phyloP scores from a whole-genome alignment of 495 filamentous ascomycete species.

The Sporormia fimetaria region DNA sequence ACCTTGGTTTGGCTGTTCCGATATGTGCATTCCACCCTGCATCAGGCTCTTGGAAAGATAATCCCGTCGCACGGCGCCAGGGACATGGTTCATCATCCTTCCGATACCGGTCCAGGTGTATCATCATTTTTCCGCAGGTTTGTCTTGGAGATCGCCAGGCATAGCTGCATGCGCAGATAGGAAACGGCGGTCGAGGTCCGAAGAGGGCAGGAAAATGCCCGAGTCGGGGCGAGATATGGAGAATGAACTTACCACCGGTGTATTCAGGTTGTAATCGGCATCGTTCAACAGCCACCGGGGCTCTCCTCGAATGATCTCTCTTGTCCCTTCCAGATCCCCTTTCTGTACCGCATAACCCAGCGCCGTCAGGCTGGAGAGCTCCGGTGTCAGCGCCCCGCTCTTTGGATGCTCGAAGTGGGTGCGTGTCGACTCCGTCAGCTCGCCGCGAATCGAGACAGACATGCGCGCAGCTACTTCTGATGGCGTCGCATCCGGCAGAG shows the following conservation, averaged over 20 bases:
- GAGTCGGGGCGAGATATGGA: conserved; percentile 17
- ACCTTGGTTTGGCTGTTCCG: conserved; percentile 12
- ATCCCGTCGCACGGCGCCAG: conserved; percentile 19
- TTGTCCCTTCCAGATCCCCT: conserved; percentile 53
- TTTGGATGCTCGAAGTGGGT: conserved; percentile 62
- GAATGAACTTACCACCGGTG: conserved; percentile 51
- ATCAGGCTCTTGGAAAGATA: conserved; percentile 26
- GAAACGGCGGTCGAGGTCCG: not conserved
- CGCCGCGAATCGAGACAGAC: conserved; percentile 67
- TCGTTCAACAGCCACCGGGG: conserved; percentile 58
- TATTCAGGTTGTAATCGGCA: conserved; percentile 81
- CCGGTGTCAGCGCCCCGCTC: conserved; percentile 36
- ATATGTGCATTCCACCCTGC: conserved; percentile 10
- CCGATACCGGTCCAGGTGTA: conserved; percentile 27
- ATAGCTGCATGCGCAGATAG: conserved; percentile 5
- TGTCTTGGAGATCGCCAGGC: no score
- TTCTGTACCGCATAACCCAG: conserved; percentile 73
- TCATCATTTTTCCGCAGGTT: no score
- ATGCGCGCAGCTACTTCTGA: conserved; percentile 58
- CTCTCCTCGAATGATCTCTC: conserved; percentile 55
- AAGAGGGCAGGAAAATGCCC: conserved; percentile 7
- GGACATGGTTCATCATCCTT: no score
- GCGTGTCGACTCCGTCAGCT: conserved; percentile 64
- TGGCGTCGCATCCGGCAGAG: conserved; percentile 48
- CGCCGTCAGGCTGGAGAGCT: conserved; percentile 50